Evolutionary conservation across 805 yeast genomes (phyloP), one percentile per base, ranked within the genome.

Genomic region (Saccharomycopsis microspora): DNA sequence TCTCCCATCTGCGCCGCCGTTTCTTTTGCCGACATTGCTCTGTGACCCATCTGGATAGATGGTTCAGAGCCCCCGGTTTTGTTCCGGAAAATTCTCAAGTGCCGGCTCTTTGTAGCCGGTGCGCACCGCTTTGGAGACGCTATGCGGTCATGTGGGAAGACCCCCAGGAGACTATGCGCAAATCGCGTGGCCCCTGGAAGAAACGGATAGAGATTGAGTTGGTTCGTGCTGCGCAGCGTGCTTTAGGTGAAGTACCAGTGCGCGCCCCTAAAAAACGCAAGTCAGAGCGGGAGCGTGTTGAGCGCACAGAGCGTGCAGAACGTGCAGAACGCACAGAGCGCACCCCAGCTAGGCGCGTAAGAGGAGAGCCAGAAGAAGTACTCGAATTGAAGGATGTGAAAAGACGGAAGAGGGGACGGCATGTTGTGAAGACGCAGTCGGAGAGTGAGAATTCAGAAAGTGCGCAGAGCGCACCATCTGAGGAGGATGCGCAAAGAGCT

Each of bases 61-160:
- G 95, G 96, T 76, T 73, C 54, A 68, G 83, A 45, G 74, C 81
- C 1, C 82, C 93, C 1, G 93, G 90, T 1, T 71, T 69, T 32
- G 65, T 69, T 2, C 62, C 63, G 4, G n/a, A 34, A 34, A n/a
- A 34, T 9, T 68, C 70, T 8, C 61, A 64, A 3, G 64, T 78
- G 1, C 63, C 69, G 10, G 96, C 88, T 0, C 65, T 90, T 9
- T 90, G 98, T 61, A 64, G 73, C 32, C 69, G 97, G 46, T 90
- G 98, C 67, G 96, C 96, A 0, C 72, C 84, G 49, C 59, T 93
- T 32, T 90, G 97, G 97, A 72, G 96, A 61, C 67, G 94, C 38
- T 90, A 90, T 62, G 96, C 88, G 0, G 80, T 85, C 0, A 70
- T 69, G 6, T 93, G 97, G 97, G 86, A 81, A 54, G 78, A 77